These are phyloP conservation scores for Spongispora temasekensis DNA, from an alignment of 1,284 basidiomycete genomes.

Conservation along the genomic window DNA sequence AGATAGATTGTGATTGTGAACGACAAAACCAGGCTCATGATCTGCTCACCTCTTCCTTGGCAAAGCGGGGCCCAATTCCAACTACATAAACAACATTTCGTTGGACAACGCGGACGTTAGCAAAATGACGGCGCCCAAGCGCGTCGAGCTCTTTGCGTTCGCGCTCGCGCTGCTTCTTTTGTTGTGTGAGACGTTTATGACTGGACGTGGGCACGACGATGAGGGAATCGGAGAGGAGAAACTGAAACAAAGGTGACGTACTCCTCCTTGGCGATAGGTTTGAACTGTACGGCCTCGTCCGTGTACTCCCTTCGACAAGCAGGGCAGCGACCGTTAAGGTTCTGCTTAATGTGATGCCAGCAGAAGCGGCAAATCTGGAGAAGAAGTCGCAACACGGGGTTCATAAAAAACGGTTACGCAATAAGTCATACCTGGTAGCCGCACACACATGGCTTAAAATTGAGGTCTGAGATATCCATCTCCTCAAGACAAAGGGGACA, in stretches of 20 bases:
- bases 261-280: conserved; percentile 96
- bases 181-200: conserved; percentile 92
- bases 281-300: conserved; percentile 93
- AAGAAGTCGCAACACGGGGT: conserved; percentile 15
- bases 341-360: conserved; percentile 98
- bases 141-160: conserved; percentile 95
- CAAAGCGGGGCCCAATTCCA: conserved; percentile 87
- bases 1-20: conserved; percentile 18
- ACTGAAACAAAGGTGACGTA: conserved; percentile 45
- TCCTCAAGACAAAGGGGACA: conserved; percentile 99
- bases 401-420: conserved; percentile 16
- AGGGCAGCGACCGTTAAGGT: conserved; percentile 95
- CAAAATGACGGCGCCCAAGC: conserved; percentile 84
- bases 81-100: conserved; percentile 97
- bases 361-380: conserved; percentile 97
- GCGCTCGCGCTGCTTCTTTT: conserved; percentile 94
- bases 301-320: conserved; percentile 95
- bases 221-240: conserved; percentile 1
- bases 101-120: conserved; percentile 95
- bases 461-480: conserved; percentile 98
- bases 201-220: conserved; percentile 35
- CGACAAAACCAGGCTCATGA: neutral
- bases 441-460: conserved; percentile 99
- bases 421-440: conserved; percentile 83
- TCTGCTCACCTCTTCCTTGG: conserved; percentile 87